Conservation (phyloP, 345 rosid genomes). For the Brassica nigra region DNA sequence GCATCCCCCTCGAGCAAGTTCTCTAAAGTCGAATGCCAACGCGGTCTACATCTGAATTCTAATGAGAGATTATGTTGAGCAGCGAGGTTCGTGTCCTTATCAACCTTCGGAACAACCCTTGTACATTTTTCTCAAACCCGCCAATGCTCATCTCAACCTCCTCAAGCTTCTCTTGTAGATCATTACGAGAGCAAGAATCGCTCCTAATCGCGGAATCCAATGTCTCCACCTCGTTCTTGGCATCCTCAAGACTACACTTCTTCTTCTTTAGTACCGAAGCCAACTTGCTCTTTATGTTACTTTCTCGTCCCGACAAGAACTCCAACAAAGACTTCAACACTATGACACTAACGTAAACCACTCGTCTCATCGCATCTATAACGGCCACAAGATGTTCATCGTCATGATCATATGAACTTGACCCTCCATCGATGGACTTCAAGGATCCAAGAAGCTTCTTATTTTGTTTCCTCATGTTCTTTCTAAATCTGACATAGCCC, state of each 20-base stretch:
- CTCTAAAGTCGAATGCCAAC: background rate
- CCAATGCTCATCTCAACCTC: conserved; percentile 49
- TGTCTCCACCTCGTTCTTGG: conserved; percentile 49
- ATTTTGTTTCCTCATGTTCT: conserved; percentile 59
- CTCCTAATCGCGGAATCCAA: conserved; percentile 41
- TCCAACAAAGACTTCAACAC: conserved; percentile 52
- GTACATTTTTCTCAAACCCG: conserved; percentile 55
- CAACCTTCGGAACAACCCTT: conserved; percentile 58
- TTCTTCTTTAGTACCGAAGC: conserved; percentile 47
- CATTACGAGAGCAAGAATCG: background rate
- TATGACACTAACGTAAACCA: conserved; percentile 31
- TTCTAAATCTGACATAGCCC: conserved; percentile 47
- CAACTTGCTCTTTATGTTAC: conserved; percentile 52
- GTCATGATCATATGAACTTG: background rate
- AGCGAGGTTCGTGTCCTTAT: conserved; percentile 63
- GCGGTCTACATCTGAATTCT: background rate
- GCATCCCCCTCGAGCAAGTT: background rate
- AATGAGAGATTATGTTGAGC: conserved; percentile 62
- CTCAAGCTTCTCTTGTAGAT: conserved; percentile 43
- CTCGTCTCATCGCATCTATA: conserved; percentile 50
- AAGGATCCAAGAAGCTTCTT: conserved; percentile 44
- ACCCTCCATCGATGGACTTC: conserved; percentile 51
- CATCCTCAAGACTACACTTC: conserved; percentile 39
- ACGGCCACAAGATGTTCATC: conserved; percentile 49
- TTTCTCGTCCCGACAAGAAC: conserved; percentile 44